Evolutionary conservation across 495 filamentous ascomycete species (phyloP).

Genomic region (Trichoderma asperelloides): DNA sequence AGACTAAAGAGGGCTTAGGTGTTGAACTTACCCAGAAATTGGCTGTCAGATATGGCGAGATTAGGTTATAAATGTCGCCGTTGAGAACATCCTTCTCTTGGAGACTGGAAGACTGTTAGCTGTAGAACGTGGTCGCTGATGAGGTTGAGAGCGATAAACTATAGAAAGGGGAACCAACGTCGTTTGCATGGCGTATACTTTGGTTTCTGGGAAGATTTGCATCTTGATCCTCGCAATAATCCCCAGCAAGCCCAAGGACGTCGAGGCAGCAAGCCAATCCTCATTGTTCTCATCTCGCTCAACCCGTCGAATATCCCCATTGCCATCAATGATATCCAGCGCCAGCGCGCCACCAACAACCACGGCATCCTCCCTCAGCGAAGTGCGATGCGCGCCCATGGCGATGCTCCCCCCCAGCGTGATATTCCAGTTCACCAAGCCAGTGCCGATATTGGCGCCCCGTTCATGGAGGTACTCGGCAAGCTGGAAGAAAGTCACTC

Average conservation of each 20-base stretch:
- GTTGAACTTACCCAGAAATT: conserved; percentile 34
- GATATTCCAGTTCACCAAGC: conserved; percentile 45
- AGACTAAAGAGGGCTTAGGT: neutral
- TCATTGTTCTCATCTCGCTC: conserved; percentile 32
- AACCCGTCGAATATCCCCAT: conserved; percentile 30
- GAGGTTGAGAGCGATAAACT: neutral
- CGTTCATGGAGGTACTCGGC: conserved; percentile 37
- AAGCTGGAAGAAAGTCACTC: conserved; percentile 42
- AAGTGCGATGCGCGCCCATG: conserved; percentile 41
- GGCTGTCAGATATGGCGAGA: conserved; percentile 40
- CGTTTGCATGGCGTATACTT: conserved; percentile 39
- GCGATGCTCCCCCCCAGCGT: conserved; percentile 40
- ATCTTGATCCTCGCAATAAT: conserved; percentile 39
- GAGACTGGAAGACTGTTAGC: conserved; percentile 17
- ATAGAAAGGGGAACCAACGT: conserved; percentile 15
- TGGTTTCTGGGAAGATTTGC: conserved; percentile 37
- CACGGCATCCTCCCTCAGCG: conserved; percentile 39
- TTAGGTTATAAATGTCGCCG: conserved; percentile 39
- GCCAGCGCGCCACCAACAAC: conserved; percentile 40
- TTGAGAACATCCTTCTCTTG: conserved; percentile 37
- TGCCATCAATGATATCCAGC: conserved; percentile 39
- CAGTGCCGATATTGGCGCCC: conserved; percentile 37
- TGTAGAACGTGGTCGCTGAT: conserved; percentile 1
- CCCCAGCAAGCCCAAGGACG: conserved; percentile 36
- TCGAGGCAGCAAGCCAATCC: conserved; percentile 41